Percentiles rank a stretch among this genome's conserved stretches.
phyloP scores from a whole-genome alignment of 129 eudicot species.

The Chrysanthemum seticuspe region DNA sequence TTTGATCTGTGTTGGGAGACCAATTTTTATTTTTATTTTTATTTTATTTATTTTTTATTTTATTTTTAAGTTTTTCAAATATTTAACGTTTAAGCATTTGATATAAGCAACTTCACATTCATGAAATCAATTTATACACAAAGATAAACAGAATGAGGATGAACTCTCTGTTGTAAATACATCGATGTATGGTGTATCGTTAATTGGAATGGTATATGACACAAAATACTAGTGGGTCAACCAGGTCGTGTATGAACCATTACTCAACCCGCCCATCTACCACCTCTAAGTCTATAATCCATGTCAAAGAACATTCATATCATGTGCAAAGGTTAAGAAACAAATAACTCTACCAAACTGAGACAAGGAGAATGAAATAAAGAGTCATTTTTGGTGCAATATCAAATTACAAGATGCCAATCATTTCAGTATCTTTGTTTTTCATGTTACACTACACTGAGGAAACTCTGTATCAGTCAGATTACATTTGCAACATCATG shows the following conservation, averaged over 20 bases:
- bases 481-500: constrained; percentile 35
- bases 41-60: no score
- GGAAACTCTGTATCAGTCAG: constrained; percentile 1
- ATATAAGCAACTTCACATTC: constrained; percentile 11
- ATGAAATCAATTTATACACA: constrained; percentile 6
- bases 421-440: constrained; percentile 4
- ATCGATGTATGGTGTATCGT: background rate
- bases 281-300: background rate
- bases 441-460: constrained; percentile 1
- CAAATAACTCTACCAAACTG: constrained; percentile 15
- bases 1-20: constrained; percentile 10
- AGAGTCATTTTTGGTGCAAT: constrained; percentile 16
- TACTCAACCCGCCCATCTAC: background rate
- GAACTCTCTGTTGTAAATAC: background rate
- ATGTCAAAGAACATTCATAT: background rate
- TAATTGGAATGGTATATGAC: background rate
- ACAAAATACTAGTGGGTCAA: background rate
- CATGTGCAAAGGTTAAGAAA: constrained; percentile 20
- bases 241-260: background rate
- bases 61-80: background rate
- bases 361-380: constrained; percentile 3
- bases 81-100: background rate
- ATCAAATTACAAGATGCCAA: constrained; percentile 27
- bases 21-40: background rate
- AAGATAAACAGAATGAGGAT: background rate